Base-by-base conservation (phyloP, 225 moss, liverwort and hornwort genomes). In the Marchantia polymorpha region DNA sequence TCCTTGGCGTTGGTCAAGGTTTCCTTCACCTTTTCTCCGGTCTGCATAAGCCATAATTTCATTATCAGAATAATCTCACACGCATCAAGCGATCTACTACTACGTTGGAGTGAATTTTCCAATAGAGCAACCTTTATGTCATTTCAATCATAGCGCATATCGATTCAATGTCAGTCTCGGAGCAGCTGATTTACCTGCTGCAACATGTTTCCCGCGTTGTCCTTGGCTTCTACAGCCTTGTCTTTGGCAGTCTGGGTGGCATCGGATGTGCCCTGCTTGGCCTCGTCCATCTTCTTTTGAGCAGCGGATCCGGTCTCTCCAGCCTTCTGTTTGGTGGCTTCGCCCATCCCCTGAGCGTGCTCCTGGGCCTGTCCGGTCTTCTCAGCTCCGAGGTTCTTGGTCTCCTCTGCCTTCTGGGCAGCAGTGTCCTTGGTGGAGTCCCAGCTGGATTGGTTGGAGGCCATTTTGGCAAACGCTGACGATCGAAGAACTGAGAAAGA, bases 21-120 rank as follows among this genome's bases (percentile, higher is more conserved):
- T 25, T 76, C 75, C 75, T 47, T 31, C 75, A 76, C 31, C 75
- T 76, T 76, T 10, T 76, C 58, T 76, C 58, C 75, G 17, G 75
- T 54, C 75, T 76, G 75, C 17, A 47, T 10, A 71, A 15, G n/a
- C 15, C 9, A 16, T 17, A 47, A 19, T 7, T 9, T 15, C 2
- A 27, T 25, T 6, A 6, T 6, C 7, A 50, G 16, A 51, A 11
- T 19, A 20, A 23, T 50, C 25, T 19, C 29, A 3, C 72, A 50
- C 29, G 65, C 65, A 23, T 22, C 10, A 8, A 1, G 17, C 23
- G 10, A 66, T n/a, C 29, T 7, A 23, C n/a, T n/a, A 66, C 29
- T 22, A 12, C 4, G 67, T 13, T 13, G 12, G 23, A 4, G 13
- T 67, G n/a, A n/a, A n/a, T n/a, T n/a, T n/a, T n/a, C n/a, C n/a